These are phyloP conservation scores for Tetrapisispora iriomotensis DNA, from an alignment of 805 yeast genomes.

Conservation along the genomic window DNA sequence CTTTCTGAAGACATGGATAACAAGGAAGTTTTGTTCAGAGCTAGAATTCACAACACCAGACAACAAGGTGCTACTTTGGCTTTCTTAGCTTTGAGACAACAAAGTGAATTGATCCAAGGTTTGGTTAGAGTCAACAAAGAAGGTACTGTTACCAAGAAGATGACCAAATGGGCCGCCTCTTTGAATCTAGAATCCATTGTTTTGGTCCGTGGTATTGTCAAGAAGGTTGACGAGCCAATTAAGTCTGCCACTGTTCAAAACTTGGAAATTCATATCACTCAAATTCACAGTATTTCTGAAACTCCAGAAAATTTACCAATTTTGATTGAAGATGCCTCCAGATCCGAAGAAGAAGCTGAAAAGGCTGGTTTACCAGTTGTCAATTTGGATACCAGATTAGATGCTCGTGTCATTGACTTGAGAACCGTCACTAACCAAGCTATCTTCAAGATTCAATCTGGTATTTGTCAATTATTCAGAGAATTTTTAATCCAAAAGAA, in stretches of 20 bases:
- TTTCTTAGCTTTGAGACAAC: conserved; percentile 88
- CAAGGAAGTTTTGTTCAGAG: conserved; percentile 74
- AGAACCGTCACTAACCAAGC: conserved; percentile 98
- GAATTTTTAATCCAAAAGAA: conserved; percentile 63
- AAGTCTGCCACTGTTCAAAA: conserved; percentile 88
- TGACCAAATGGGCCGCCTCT: conserved; percentile 92
- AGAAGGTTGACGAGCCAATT: conserved; percentile 75
- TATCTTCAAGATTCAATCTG: conserved; percentile 87
- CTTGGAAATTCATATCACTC: conserved; percentile 69
- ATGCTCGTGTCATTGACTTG: conserved; percentile 88
- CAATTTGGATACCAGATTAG: conserved; percentile 92
- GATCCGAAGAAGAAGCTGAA: conserved; percentile 91
- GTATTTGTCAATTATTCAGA: conserved; percentile 78
- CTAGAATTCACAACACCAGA: conserved; percentile 87
- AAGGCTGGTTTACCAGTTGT: conserved; percentile 87
- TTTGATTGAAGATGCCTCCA: conserved; percentile 89
- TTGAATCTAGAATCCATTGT: conserved; percentile 87
- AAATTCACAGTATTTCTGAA: conserved; percentile 69
- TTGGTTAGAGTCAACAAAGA: conserved; percentile 67
- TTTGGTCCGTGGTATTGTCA: conserved; percentile 75
- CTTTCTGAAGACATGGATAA: conserved; percentile 41
- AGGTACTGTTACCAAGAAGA: conserved; percentile 71
- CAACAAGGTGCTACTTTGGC: conserved; percentile 94
- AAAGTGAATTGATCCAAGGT: conserved; percentile 71
- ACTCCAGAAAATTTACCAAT: conserved; percentile 91